A percentile compares a stretch with the other conserved stretches of the same genome.
Conservation (phyloP, 1,284 basidiomycete species). For the Serendipita sp. region DNA sequence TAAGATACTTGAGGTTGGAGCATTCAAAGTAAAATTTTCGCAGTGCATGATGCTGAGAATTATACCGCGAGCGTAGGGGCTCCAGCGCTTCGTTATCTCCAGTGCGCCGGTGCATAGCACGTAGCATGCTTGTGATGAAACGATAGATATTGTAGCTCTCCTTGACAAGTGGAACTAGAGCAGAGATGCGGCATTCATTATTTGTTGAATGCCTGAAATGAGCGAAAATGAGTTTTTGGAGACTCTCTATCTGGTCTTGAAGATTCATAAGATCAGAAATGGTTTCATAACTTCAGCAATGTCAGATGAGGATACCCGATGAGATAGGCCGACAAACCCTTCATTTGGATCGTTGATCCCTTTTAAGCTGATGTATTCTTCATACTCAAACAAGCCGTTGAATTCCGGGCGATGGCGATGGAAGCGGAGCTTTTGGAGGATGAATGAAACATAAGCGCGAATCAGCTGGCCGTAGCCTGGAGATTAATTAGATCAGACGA, state of each 20-base stretch:
- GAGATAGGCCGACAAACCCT: slow-evolving; percentile 44
- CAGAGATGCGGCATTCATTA: slow-evolving; percentile 90
- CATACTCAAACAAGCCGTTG: slow-evolving; percentile 93
- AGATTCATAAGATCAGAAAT: slow-evolving; percentile 90
- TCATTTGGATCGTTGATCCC: slow-evolving; percentile 96
- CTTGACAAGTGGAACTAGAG: slow-evolving; percentile 87
- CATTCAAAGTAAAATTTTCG: slow-evolving; percentile 97
- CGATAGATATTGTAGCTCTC: slow-evolving; percentile 96
- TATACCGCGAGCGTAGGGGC: slow-evolving; percentile 73
- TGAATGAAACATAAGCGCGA: slow-evolving; percentile 85
- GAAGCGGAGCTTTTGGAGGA: slow-evolving; percentile 88
- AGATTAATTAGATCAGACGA: slow-evolving; percentile 7
- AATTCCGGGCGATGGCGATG: slow-evolving; percentile 88
- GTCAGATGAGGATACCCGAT: slow-evolving; percentile 9
- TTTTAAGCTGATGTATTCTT: slow-evolving; percentile 90
- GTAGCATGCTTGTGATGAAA: slow-evolving; percentile 93
- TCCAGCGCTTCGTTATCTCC: slow-evolving; percentile 77
- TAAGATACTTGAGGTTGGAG: slow-evolving; percentile 90
- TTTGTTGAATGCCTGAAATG: slow-evolving; percentile 82
- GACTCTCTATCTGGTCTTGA: slow-evolving; percentile 94
- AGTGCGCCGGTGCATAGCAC: slow-evolving; percentile 90
- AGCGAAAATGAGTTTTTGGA: slow-evolving; percentile 90
- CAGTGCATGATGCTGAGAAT: slow-evolving; percentile 76
- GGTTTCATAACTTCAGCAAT: slow-evolving; percentile 69
- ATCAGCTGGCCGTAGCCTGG: slow-evolving; percentile 83